Conservation (phyloP, 805 yeast species). For the Candida ortonii region DNA sequence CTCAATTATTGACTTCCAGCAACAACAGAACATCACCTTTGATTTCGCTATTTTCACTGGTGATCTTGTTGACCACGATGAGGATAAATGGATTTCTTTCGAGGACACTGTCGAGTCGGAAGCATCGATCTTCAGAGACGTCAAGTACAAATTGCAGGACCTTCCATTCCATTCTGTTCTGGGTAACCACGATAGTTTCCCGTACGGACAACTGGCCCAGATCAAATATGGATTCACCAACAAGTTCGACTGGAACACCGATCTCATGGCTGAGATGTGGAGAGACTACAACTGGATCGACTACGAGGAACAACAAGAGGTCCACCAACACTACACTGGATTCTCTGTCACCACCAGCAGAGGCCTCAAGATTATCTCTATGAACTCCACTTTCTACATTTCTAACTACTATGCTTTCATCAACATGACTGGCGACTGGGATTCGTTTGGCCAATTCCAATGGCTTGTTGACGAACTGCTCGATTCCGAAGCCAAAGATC, state of each 20-base stretch:
- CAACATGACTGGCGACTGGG: conserved; percentile 48
- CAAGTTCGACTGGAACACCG: conserved; percentile 45
- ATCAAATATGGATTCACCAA: conserved; percentile 40
- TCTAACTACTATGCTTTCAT: conserved; percentile 58
- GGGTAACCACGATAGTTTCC: conserved; percentile 74
- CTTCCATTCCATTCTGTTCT: conserved; percentile 60
- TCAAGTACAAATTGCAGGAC: conserved; percentile 47
- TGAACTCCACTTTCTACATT: conserved; percentile 69
- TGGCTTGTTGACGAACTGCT: conserved; percentile 60
- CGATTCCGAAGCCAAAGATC: conserved; percentile 54
- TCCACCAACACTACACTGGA: conserved; percentile 56
- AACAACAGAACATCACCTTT: conserved; percentile 35
- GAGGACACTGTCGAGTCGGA: conserved; percentile 55
- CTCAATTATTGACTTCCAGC: conserved; percentile 37
- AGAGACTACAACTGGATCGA: conserved; percentile 45
- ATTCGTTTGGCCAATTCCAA: conserved; percentile 59
- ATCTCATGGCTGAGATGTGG: conserved; percentile 49
- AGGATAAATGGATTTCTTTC: conserved; percentile 42
- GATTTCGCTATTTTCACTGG: conserved; percentile 71
- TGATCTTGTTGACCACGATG: conserved; percentile 70
- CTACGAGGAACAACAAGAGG: conserved; percentile 32
- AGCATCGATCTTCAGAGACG: conserved; percentile 45
- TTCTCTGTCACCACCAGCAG: conserved; percentile 52
- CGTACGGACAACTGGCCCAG: conserved; percentile 68
- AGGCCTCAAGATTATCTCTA: conserved; percentile 58